Evolutionary conservation across 768 basidiomycete genomes (phyloP), one percentile per base, ranked within the genome.

Genomic region (Russula brevipes): DNA sequence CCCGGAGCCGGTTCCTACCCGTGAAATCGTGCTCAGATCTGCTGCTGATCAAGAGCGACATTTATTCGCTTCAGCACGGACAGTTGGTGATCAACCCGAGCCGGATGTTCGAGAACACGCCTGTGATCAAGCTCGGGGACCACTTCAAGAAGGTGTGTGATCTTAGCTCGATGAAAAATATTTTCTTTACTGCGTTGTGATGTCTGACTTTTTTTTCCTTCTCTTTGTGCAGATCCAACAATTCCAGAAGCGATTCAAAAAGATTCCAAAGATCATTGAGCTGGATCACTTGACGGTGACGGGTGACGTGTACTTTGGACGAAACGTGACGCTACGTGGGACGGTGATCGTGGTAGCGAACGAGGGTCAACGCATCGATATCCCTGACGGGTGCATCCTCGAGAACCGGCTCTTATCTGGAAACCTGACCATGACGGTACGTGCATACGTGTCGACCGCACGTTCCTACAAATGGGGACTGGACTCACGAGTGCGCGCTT

Each of bases 101-200:
- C 44, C 78, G 91, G 68, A 88, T 92, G 86, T 94, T 94, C 71
- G 84, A 82, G 70, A 89, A 84, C 19, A 87, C 91, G 33, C 96
- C 94, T n/a, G 93, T 96, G 54, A 91, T 98, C 82, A 97, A 97
- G 79, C 84, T 97, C 54, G 94, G 94, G 50, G 92, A 94, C 74
- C 89, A 91, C 73, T 97, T 98, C 85, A 97, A 95, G 82, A 95
- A 92, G 84, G 89, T 91, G 59, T 52, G 74, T 24, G 12, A 14
- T 7, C 36, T 38, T 19, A 38, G 38, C 46, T n/a, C 33, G 33
- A 2, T 5, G 5, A 33, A 44, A 31, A 5, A 46, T 45, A 24
- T 24, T 58, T 30, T 38, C 9, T 19, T 53, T 52, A 19, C 53
- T 41, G 30, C 14, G 54, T n/a, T 0, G 3, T 12, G 42, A 46